Conservation (phyloP, 1,284 basidiomycete species). For the Fomes fomentarius region DNA sequence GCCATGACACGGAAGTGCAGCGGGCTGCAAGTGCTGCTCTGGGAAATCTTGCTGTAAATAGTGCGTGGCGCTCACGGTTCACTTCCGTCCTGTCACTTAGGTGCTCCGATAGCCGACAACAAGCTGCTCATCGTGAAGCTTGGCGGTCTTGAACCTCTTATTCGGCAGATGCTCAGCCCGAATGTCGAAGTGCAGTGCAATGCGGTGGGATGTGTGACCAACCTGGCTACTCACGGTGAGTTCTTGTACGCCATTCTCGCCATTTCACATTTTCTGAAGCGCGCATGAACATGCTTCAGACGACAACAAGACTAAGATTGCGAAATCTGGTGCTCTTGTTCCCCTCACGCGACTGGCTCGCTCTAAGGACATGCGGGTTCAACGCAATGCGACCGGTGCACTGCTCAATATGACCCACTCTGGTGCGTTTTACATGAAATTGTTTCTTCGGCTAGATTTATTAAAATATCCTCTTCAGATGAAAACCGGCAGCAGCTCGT, state of each 20-base stretch:
- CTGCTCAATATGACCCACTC: slow-evolving; percentile 99
- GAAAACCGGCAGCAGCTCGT: slow-evolving; percentile 99
- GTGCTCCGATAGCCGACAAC: slow-evolving; percentile 81
- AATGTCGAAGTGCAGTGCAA: slow-evolving; percentile 99
- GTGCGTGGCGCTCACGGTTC: slow-evolving; percentile 54
- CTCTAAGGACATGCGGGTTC: slow-evolving; percentile 99
- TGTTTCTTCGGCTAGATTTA: slow-evolving; percentile 5
- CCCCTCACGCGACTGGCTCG: slow-evolving; percentile 95
- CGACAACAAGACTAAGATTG: slow-evolving; percentile 99
- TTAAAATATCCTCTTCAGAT: slow-evolving; percentile 53
- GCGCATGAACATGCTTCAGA: slow-evolving; percentile 48
- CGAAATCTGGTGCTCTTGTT: slow-evolving; percentile 97
- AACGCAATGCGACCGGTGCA: slow-evolving; percentile 98
- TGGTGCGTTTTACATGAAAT: slow-evolving; percentile 51
- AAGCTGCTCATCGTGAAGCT: slow-evolving; percentile 98
- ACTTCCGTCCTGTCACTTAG: slow-evolving; percentile 17
- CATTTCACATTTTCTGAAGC: background rate
- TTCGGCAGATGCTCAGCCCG: slow-evolving; percentile 98
- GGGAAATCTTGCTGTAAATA: slow-evolving; percentile 98
- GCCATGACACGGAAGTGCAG: slow-evolving; percentile 99
- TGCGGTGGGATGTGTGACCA: slow-evolving; percentile 99
- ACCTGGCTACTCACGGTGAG: slow-evolving; percentile 96
- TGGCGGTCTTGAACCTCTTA: slow-evolving; percentile 96
- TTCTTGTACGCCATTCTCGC: slow-evolving; percentile 12
- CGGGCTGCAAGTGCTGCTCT: slow-evolving; percentile 98